These are phyloP conservation scores for Kingdonia uniflora DNA, from an alignment of 164 flowering plant species.

Conservation along the genomic window DNA sequence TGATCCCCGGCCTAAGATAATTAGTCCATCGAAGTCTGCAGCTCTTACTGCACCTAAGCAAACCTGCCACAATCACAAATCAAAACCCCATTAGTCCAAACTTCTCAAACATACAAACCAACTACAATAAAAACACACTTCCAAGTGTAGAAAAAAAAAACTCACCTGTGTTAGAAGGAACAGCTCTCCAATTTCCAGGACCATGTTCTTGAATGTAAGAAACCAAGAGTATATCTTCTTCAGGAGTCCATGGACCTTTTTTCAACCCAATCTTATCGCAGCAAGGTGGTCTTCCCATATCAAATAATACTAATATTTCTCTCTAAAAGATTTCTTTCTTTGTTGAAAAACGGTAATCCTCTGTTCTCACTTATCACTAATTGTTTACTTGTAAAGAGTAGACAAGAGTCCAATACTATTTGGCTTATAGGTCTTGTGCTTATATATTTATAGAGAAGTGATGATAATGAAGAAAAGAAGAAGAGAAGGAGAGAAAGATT, in stretches of 20 bases:
- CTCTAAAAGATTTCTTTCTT: not conserved
- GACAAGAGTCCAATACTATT: conserved; percentile 20
- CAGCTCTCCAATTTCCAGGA: conserved; percentile 37
- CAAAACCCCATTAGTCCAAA: not conserved
- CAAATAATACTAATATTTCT: not conserved
- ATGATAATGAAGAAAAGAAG: not conserved
- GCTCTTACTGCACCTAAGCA: conserved; percentile 47
- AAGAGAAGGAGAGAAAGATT: conserved; percentile 4
- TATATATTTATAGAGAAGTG: conserved; percentile 1
- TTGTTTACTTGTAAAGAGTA: conserved; percentile 3
- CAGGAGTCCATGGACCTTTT: conserved; percentile 44
- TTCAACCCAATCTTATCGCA: conserved; percentile 32
- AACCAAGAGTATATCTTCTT: conserved; percentile 31
- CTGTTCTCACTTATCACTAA: not conserved
- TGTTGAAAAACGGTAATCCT: not conserved
- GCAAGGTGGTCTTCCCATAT: conserved; percentile 35
- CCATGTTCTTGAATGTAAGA: conserved; percentile 35
- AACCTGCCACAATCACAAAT: conserved; percentile 18
- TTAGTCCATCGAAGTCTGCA: conserved; percentile 59
- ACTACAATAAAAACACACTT: not conserved
- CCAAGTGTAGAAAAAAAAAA: not conserved
- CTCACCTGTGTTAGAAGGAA: conserved; percentile 30
- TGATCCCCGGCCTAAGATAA: conserved; percentile 49
- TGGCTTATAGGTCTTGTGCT: not conserved
- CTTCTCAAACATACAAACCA: too few species aligned